Base-by-base conservation (phyloP, 2,329 filamentous ascomycete genomes). In the Talaromyces funiculosus region DNA sequence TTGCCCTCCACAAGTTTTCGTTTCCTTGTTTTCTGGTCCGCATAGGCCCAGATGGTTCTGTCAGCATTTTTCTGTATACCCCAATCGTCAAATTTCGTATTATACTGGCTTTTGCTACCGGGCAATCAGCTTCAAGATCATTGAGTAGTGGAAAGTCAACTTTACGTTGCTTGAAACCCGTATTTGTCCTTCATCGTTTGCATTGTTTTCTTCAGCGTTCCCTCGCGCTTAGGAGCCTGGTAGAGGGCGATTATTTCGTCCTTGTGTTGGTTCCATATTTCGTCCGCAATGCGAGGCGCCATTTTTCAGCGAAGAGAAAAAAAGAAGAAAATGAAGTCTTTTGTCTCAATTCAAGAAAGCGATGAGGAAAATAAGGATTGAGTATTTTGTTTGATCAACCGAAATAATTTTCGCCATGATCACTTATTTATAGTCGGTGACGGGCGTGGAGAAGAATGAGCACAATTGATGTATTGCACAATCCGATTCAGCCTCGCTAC, bases 171-270 rank as follows among this genome's bases (percentile, higher is more conserved):
- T 14, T 40, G 31, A 49, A 60, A 60, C 1, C 47, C 58, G 29
- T 55, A 26, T 49, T 24, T 60, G 26, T 55, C 40, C 58, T 49
- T 37, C 51, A 60, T 60, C 0, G 4, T 18, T 22, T 49, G 6
- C 58, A 60, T 60, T 8, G 58, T 60, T 35, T 47, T 37, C 20
- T n/a, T 24, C 51, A 55, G 18, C 14, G 58, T 43, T 20, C 49
- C 49, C 5, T 45, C 6, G 6, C 37, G 38, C 10, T 45, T 29
- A 3, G 58, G 31, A n/a, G 54, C 18, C 9, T 8, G 26, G 55
- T 60, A 60, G 24, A 55, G 58, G 40, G 16, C 51, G n/a, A 12
- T 55, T 6, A 60, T 60, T n/a, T 60, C 51, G 10, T 47, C 20
- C 8, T 26, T 55, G 31, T 55, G 6, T 22, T 16, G 51, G 12